phyloP scores from a whole-genome alignment of 768 basidiomycete species.

The Imleria badia region DNA sequence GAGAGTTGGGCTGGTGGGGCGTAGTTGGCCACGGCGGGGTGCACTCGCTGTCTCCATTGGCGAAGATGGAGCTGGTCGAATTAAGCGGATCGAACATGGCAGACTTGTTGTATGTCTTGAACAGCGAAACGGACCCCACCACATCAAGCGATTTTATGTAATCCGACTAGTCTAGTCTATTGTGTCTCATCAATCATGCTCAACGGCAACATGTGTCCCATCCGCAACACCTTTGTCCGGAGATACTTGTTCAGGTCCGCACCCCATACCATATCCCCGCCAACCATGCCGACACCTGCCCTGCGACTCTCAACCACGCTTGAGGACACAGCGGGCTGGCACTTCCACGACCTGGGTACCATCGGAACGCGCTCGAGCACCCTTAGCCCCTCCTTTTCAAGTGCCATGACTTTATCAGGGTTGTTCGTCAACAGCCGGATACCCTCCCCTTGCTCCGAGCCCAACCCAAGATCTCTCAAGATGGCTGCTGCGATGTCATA shows the following conservation, averaged over 20 bases:
- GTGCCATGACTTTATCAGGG: constrained; percentile 91
- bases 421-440: constrained; percentile 93
- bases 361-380: constrained; percentile 88
- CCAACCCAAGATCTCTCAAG: constrained; percentile 81
- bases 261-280: constrained; percentile 72
- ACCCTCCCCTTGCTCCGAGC: constrained; percentile 51
- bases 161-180: background rate
- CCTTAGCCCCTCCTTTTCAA: constrained; percentile 76
- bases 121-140: background rate
- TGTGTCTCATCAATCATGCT: constrained; percentile 15
- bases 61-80: constrained; percentile 54
- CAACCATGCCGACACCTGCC: constrained; percentile 77
- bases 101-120: background rate
- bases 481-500: constrained; percentile 94
- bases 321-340: constrained; percentile 15
- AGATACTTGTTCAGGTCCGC: constrained; percentile 93
- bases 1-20: constrained; percentile 68
- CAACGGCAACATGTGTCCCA: constrained; percentile 91
- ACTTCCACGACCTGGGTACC: constrained; percentile 87
- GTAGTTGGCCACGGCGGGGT: constrained; percentile 79
- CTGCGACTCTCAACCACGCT: constrained; percentile 34
- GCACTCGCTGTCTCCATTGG: constrained; percentile 43
- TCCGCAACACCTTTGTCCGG: constrained; percentile 91
- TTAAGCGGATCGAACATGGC: constrained; percentile 74
- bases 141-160: constrained; percentile 15